These are phyloP conservation scores for Diutina scorzettiae DNA, from an alignment of 1,139 yeast species.

Conservation along the genomic window DNA sequence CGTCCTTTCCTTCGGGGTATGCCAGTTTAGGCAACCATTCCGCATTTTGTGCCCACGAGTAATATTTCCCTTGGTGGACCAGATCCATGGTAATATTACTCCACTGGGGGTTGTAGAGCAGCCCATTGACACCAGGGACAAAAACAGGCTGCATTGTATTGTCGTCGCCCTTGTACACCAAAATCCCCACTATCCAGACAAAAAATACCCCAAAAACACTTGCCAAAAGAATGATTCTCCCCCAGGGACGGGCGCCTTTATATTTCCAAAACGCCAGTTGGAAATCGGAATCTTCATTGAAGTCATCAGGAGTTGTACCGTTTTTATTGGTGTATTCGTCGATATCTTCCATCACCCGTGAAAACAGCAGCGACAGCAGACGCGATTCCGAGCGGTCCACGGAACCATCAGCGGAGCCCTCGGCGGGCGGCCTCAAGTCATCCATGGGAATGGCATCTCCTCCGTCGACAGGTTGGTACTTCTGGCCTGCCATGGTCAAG, in stretches of 20 bases:
- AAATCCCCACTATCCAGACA: slow-evolving; percentile 20
- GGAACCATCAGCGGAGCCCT: slow-evolving; percentile 11
- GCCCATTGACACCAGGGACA: slow-evolving; percentile 16
- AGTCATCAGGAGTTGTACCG: slow-evolving; percentile 12
- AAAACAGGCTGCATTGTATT: slow-evolving; percentile 12
- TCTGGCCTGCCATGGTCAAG: not conserved
- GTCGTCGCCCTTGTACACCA: slow-evolving; percentile 17
- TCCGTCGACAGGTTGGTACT: not conserved
- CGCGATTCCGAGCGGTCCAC: not conserved
- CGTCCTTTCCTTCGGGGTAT: slow-evolving; percentile 15
- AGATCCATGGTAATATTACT: slow-evolving; percentile 23
- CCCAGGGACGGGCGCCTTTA: slow-evolving; percentile 9
- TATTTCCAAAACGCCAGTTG: slow-evolving; percentile 16
- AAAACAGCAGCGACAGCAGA: slow-evolving; percentile 7
- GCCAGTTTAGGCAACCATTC: slow-evolving; percentile 18
- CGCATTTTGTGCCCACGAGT: slow-evolving; percentile 13
- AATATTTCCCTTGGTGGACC: slow-evolving; percentile 17
- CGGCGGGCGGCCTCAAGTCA: not conserved
- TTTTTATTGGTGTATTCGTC: slow-evolving; percentile 12
- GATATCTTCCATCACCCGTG: slow-evolving; percentile 19
- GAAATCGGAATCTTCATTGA: slow-evolving; percentile 15
- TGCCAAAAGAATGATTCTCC: slow-evolving; percentile 8
- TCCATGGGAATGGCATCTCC: slow-evolving; percentile 3
- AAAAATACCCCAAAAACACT: slow-evolving; percentile 7
- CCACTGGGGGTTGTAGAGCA: no score